Evolutionary conservation across 441 rosid genomes (phyloP), one percentile per base, ranked within the genome.

Genomic region (Pelargonium citronellum): DNA sequence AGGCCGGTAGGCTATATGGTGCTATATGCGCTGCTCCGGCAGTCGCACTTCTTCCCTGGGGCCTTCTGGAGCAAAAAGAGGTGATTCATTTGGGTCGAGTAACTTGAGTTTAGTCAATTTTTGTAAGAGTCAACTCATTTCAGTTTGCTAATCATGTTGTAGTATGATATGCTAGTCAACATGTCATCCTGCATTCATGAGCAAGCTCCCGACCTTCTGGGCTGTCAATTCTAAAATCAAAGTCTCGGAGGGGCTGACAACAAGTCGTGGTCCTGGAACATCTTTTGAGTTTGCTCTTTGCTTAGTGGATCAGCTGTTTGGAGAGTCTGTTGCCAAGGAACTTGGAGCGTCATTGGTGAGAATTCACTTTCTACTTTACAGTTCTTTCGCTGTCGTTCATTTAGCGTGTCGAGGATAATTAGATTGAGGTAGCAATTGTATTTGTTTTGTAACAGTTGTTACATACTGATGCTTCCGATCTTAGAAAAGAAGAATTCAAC

Each of bases 1-100:
- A 80, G 77, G 83, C 76, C 51, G 87, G 84, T 79, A 83, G 92
- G 76, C 78, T 91, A 41, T 89, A 87, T 66, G 96, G 96, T 69
- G 99, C 96, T 71, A 91, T 91, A 80, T 90, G 90, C 73, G 86
- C 94, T 78, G 96, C 97, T 73, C 99, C 97, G 55, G 97, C 97
- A 41, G 82, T 91, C 64, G 82, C 99, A 49, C 96, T 91, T 77
- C 91, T 95, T 68, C 97, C 97, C 34, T 95, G 99, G 99, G 97
- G 96, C 15, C 96, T 95, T 80, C 71, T 87, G 76, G 84, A 73
- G 64, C 81, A 80, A 73, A 91, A 89, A 84, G 80, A 81, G 95
- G 97, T 94, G 65, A 11, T 37, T 68, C 43, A 5, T 44, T 17
- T 53, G 5, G 57, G 73, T 66, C 73, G 27, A 46, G 72, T 66